Evolutionary conservation across 2,329 filamentous ascomycete genomes (phyloP), one percentile per base, ranked within the genome.

Genomic region (Stromatinia cepivora): DNA sequence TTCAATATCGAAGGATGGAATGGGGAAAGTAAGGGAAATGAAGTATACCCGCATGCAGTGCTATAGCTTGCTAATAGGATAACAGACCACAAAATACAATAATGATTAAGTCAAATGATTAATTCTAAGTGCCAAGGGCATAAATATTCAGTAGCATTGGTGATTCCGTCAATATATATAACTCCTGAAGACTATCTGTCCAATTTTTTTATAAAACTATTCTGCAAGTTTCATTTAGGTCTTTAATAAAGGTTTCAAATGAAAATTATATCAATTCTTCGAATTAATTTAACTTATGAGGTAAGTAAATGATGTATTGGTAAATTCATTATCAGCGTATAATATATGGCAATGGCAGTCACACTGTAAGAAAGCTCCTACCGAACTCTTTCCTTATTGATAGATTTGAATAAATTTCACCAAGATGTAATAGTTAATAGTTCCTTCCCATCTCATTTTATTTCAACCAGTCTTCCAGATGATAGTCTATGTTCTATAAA

Each of bases 1-100:
- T 90, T 88, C 74, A 79, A 81, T 70, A 84, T 90, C 71, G 82
- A 87, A 10, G 85, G 82, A 10, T 79, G 78, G 78, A 71, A 78
- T 68, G 72, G 72, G 64, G 71, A 75, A 71, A 72, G 73, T 73
- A 73, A 77, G 72, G 70, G 71, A 36, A 75, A 74, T 61, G 70
- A 73, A 72, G 69, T 72, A 48, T 63, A 71, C 57, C 66, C 69
- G 36, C 65, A 62, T 48, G 69, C 71, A 56, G 67, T 74, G 36
- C 70, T 72, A 53, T 75, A 74, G 70, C 69, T 69, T 67, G 70
- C 72, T 75, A 63, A 71, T 71, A 45, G 50, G 53, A 68, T 67
- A 66, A 50, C 28, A 69, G 65, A 54, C 17, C 22, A 39, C 15
- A 31, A 48, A 67, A 28, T 56, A 17, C 39, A 17, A 22, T 42